Evolutionary conservation across 768 basidiomycete species (phyloP).

Genomic region (Hericium rajendrae): DNA sequence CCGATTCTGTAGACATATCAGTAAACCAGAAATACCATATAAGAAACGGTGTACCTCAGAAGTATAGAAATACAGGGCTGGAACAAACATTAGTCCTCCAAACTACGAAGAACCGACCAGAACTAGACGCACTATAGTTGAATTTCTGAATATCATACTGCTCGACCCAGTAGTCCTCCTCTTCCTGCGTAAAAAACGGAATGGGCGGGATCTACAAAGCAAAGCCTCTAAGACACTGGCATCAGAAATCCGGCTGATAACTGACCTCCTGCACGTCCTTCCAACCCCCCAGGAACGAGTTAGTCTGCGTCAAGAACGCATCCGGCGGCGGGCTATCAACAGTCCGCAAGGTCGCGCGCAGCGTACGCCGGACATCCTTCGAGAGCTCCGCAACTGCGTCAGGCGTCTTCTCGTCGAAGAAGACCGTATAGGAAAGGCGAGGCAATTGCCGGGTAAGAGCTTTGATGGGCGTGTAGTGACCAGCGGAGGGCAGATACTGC

Average conservation of each 20-base stretch:
- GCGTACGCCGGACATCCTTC: conserved; percentile 41
- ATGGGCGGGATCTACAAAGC: conserved; percentile 45
- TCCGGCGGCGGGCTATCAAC: conserved; percentile 47
- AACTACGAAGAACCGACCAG: neutral
- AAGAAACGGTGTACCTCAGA: conserved; percentile 29
- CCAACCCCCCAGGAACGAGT: conserved; percentile 48
- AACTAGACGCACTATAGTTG: conserved; percentile 40
- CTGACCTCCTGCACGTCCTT: conserved; percentile 18
- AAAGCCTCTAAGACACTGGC: neutral
- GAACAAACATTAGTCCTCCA: neutral
- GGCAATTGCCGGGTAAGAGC: conserved; percentile 34
- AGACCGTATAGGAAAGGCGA: conserved; percentile 45
- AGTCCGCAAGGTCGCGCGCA: conserved; percentile 47
- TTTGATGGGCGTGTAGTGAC: conserved; percentile 37
- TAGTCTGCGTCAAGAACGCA: conserved; percentile 38
- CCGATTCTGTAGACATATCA: conserved; percentile 26
- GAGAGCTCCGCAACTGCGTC: conserved; percentile 45
- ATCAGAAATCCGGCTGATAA: neutral
- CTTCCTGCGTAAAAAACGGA: conserved; percentile 46
- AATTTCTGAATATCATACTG: conserved; percentile 52
- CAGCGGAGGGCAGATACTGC: conserved; percentile 54
- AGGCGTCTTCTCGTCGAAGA: conserved; percentile 42
- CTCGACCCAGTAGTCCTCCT: conserved; percentile 66
- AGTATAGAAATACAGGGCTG: conserved; percentile 62
- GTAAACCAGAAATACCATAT: neutral